Percentiles rank a stretch among this genome's conserved stretches.
Conservation (phyloP, 2,329 filamentous ascomycete species). For the Huntiella omanensis region DNA sequence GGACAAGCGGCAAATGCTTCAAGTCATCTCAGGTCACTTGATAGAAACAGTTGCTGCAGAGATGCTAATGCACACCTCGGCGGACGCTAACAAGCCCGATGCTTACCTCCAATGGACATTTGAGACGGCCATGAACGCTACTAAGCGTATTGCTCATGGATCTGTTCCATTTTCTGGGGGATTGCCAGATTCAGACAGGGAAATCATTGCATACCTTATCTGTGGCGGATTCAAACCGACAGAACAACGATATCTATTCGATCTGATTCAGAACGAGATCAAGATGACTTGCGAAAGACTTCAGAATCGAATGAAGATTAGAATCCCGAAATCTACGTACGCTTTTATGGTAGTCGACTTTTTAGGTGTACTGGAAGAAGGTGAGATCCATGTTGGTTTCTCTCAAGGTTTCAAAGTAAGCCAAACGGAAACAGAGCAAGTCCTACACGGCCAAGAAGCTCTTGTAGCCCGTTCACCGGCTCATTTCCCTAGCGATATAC, state of each 20-base stretch:
- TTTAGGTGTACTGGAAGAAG: slow-evolving; percentile 35
- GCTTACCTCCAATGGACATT: slow-evolving; percentile 36
- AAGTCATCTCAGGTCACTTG: slow-evolving; percentile 30
- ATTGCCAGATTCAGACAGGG: slow-evolving; percentile 29
- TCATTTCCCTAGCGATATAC: slow-evolving; percentile 52
- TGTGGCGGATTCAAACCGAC: slow-evolving; percentile 39
- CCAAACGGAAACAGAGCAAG: slow-evolving; percentile 28
- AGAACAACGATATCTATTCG: slow-evolving; percentile 28
- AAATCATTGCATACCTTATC: slow-evolving; percentile 35
- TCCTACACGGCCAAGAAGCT: slow-evolving; percentile 38
- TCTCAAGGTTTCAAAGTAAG: slow-evolving; percentile 42
- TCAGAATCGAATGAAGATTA: slow-evolving; percentile 38
- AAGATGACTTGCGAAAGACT: slow-evolving; percentile 33
- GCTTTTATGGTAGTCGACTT: slow-evolving; percentile 54
- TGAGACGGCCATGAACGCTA: slow-evolving; percentile 19
- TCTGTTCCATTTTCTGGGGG: slow-evolving; percentile 28
- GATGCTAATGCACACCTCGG: slow-evolving; percentile 28
- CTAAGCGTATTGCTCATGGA: slow-evolving; percentile 22
- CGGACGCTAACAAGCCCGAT: slow-evolving; percentile 25
- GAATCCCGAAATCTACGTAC: slow-evolving; percentile 40
- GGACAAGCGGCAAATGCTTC: slow-evolving; percentile 24
- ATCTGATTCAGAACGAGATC: slow-evolving; percentile 28
- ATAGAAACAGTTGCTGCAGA: slow-evolving; percentile 32
- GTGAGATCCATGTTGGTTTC: slow-evolving; percentile 50
- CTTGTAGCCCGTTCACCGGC: slow-evolving; percentile 53